Evolutionary conservation across 768 basidiomycete genomes (phyloP), one percentile per base, ranked within the genome.

Genomic region (Collybia sp.): DNA sequence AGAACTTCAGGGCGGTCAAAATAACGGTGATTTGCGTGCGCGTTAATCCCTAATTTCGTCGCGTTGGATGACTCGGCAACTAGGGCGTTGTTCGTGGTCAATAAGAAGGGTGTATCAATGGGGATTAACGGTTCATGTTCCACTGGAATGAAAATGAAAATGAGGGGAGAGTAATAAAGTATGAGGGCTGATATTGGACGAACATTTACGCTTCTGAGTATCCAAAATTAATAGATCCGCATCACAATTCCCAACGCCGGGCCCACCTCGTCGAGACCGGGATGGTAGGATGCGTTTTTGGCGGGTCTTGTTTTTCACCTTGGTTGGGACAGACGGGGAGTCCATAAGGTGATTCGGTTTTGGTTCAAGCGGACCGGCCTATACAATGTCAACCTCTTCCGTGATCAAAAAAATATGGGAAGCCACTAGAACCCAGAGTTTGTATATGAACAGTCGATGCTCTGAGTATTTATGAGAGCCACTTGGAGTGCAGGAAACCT

Each of bases 141-240:
- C 45, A 74, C 87, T 91, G 57, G 40, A 25, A 25, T 25, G 25
- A 25, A 25, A 3, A 25, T 25, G 3, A 25, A 25, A 3, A 25
- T 25, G 3, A 25, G 25, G 25, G 11, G 39, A 15, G 41, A 16
- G 31, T 17, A 41, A 17, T 40, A 43, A 42, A 37, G 43, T 3
- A 15, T 40, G 36, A 46, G 51, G 47, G 47, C 43, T 20, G 32
- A 35, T 39, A 30, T 36, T 40, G 25, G 32, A 76, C 83, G 58
- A 61, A 92, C 92, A 69, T 72, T 81, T 83, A 64, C 80, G 79
- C 66, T 81, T 80, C 56, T 85, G 76, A 51, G 83, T 85, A 54
- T 93, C 90, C 52, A 92, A 64, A 61, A 94, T 88, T 80, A 90
- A 83, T 45, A 81, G 55, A 69, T 94, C 92, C 13, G 83, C 73